Conservation (phyloP, 73 alveolate genomes). For the Durusdinium trenchii region DNA sequence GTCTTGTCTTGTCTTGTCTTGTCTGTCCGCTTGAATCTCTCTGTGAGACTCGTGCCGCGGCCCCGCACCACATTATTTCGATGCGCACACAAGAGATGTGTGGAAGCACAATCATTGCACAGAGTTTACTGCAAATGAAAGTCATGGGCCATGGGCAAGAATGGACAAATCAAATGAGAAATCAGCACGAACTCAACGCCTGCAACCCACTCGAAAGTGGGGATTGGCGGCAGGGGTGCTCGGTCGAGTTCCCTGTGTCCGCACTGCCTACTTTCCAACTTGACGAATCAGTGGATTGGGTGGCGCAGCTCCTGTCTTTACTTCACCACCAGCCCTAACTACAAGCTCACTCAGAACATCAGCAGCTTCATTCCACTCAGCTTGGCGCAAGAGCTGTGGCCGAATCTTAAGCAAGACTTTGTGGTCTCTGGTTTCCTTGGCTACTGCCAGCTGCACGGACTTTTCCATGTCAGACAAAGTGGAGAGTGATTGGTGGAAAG, state of each 20-base stretch:
- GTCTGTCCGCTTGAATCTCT: not conserved
- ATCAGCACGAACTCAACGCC: not conserved
- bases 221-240: conserved; percentile 63
- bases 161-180: not conserved
- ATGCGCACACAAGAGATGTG: too few species aligned
- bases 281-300: conserved; percentile 19
- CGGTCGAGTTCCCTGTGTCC: conserved; percentile 50
- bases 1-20: not conserved
- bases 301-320: conserved; percentile 55
- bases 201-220: conserved; percentile 12
- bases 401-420: conserved; percentile 9
- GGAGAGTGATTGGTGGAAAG: not conserved
- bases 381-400: not conserved
- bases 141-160: not conserved
- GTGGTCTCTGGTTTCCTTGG: conserved; percentile 22
- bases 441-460: conserved; percentile 35
- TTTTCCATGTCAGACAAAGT: conserved; percentile 16
- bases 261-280: not conserved
- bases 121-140: too few species aligned
- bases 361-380: conserved; percentile 52
- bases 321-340: conserved; percentile 19
- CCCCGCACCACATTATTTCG: not conserved
- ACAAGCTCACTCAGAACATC: not conserved
- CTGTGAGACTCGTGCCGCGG: not conserved
- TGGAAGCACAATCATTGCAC: too few species aligned